These are phyloP conservation scores for Endocalyx cinctus DNA, from an alignment of 2,329 filamentous ascomycete genomes.

Conservation along the genomic window DNA sequence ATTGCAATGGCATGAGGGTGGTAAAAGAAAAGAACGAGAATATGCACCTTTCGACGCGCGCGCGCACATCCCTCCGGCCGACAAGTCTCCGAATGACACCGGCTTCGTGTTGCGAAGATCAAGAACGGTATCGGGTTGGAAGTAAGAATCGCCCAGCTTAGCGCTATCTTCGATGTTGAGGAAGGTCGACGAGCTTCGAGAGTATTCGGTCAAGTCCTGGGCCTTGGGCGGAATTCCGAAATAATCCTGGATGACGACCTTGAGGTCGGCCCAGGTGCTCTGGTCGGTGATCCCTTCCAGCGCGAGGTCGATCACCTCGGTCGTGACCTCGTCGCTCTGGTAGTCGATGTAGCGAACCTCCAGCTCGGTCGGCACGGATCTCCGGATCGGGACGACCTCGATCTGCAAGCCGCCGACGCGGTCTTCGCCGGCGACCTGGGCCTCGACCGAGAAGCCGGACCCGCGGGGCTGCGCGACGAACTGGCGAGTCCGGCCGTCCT, in stretches of 20 bases:
- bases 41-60: too few relatives aligned
- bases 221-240: not conserved
- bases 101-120: too few relatives aligned
- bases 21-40: too few relatives aligned
- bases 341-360: not conserved
- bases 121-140: not conserved
- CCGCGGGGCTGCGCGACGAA: conserved; percentile 41
- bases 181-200: too few relatives aligned
- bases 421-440: conserved; percentile 38
- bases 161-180: conserved; percentile 2
- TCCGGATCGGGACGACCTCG: conserved; percentile 30
- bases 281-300: not conserved
- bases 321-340: not conserved
- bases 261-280: not conserved
- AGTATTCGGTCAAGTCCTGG: not conserved
- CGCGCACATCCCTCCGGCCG: too few relatives aligned
- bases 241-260: not conserved
- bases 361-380: not conserved
- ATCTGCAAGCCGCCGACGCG: conserved; percentile 35
- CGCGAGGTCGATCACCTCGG: not conserved
- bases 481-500: conserved; percentile 34
- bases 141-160: not conserved
- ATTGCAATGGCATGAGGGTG: too few relatives aligned
- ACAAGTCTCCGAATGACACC: too few relatives aligned
- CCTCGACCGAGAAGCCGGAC: conserved; percentile 37